Percentiles rank a stretch among this genome's conserved stretches.
These are phyloP conservation scores for Coffea humblotiana DNA, from an alignment of 305 asterid species.

Conservation along the genomic window DNA sequence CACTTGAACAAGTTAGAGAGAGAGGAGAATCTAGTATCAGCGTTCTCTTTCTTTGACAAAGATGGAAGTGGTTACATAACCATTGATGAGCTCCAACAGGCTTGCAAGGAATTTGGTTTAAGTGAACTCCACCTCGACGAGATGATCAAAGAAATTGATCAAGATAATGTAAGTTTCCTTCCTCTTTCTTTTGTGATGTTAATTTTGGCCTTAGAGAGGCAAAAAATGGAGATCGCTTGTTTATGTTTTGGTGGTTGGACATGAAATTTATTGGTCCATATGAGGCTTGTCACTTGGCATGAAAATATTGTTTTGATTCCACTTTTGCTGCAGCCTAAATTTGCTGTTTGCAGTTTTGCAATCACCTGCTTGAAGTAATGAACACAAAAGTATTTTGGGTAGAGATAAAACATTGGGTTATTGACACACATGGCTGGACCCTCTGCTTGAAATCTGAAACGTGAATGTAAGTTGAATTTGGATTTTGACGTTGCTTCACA, in stretches of 20 bases:
- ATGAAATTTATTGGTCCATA: neutral
- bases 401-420: neutral
- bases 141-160: conserved; percentile 74
- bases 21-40: conserved; percentile 85
- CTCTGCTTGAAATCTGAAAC: no score
- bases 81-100: conserved; percentile 83
- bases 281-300: neutral
- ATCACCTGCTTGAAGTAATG: neutral
- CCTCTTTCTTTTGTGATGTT: neutral
- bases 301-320: neutral
- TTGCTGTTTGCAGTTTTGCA: neutral
- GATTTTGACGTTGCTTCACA: neutral
- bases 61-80: conserved; percentile 95
- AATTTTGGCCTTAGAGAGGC: neutral
- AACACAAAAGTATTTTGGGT: neutral
- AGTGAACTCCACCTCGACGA: conserved; percentile 73
- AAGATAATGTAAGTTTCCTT: conserved; percentile 55
- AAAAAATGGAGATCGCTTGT: neutral
- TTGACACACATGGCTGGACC: neutral
- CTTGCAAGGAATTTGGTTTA: conserved; percentile 76
- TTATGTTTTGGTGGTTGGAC: neutral
- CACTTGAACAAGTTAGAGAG: conserved; percentile 85
- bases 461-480: neutral
- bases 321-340: neutral
- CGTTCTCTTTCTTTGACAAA: conserved; percentile 86